These are phyloP conservation scores for Xylariales sp. DNA, from an alignment of 2,329 filamentous ascomycete genomes.

Conservation along the genomic window DNA sequence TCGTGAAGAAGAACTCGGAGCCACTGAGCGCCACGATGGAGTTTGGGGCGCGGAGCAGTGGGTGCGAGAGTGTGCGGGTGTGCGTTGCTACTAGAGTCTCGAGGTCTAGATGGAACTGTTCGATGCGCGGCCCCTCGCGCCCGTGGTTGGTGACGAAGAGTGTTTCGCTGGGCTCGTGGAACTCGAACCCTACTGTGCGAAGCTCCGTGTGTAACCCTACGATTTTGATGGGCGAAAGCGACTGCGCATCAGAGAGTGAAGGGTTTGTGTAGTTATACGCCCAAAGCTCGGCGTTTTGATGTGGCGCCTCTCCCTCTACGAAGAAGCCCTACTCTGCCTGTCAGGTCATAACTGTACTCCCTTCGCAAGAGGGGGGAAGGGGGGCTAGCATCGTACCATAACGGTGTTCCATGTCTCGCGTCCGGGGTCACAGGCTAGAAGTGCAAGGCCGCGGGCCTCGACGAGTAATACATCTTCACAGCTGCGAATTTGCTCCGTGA, in stretches of 20 bases:
- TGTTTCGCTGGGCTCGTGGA: constrained; percentile 49
- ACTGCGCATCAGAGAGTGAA: constrained; percentile 31
- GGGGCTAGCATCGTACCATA: constrained; percentile 46
- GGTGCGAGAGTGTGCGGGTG: constrained; percentile 51
- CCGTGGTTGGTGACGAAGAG: constrained; percentile 54
- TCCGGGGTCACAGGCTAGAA: constrained; percentile 51
- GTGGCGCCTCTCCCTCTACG: constrained; percentile 30
- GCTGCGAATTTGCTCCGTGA: constrained; percentile 50
- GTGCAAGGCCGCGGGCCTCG: constrained; percentile 49
- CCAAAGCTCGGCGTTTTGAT: constrained; percentile 49
- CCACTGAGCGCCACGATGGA: constrained; percentile 50
- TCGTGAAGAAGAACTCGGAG: constrained; percentile 55
- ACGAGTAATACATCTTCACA: constrained; percentile 55
- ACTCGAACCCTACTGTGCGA: constrained; percentile 55
- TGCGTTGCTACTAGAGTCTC: constrained; percentile 50
- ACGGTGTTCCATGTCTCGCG: constrained; percentile 55
- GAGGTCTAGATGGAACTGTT: constrained; percentile 54
- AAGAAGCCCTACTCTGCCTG: constrained; percentile 41
- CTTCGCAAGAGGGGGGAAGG: not conserved
- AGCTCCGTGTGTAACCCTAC: constrained; percentile 48
- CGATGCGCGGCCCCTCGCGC: constrained; percentile 50
- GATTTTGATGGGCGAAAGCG: constrained; percentile 41
- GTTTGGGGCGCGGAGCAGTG: constrained; percentile 54
- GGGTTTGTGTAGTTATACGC: constrained; percentile 51
- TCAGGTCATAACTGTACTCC: not conserved